Conservation (phyloP, 2,329 filamentous ascomycete genomes). For the Pyricularia sp. region DNA sequence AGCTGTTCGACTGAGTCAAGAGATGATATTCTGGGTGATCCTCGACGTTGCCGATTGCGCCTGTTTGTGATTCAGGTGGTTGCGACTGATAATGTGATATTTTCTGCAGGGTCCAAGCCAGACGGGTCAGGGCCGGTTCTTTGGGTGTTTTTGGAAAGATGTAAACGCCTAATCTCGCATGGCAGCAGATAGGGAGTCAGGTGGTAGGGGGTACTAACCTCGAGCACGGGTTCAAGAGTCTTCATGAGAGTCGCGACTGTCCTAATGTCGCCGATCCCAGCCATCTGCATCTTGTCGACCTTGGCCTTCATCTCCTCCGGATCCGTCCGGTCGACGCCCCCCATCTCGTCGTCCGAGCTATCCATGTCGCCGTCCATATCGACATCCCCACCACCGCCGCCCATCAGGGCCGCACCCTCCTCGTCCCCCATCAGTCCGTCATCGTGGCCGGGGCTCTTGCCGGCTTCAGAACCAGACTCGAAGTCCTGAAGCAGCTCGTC, state of each 20-base stretch:
- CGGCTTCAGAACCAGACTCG: conserved; percentile 66
- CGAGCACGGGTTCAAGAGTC: conserved; percentile 68
- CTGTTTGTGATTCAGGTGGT: conserved; percentile 51
- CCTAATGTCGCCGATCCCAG: conserved; percentile 65
- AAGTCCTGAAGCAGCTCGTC: conserved; percentile 92
- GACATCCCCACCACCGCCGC: conserved; percentile 32
- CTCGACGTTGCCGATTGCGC: conserved; percentile 72
- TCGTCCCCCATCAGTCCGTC: conserved; percentile 34
- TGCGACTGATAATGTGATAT: conserved; percentile 68
- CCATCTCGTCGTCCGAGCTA: conserved; percentile 47
- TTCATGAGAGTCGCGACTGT: conserved; percentile 75
- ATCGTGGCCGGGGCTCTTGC: conserved; percentile 47
- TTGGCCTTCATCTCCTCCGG: conserved; percentile 66
- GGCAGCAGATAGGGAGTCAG: conserved; percentile 13
- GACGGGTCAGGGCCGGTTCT: conserved; percentile 57
- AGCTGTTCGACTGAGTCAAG: conserved; percentile 76
- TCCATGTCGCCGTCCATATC: conserved; percentile 53
- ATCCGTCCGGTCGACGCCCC: conserved; percentile 37
- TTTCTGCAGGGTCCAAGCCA: conserved; percentile 53
- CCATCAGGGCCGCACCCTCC: conserved; percentile 26
- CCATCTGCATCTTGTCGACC: conserved; percentile 74
- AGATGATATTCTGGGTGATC: conserved; percentile 89
- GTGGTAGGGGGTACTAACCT: conserved; percentile 49
- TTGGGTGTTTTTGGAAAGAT: conserved; percentile 38
- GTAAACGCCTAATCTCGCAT: conserved; percentile 47